A percentile compares a stretch with the other conserved stretches of the same genome.
These are phyloP conservation scores for Brassica rapa DNA, from an alignment of 345 rosid species.

Conservation along the genomic window DNA sequence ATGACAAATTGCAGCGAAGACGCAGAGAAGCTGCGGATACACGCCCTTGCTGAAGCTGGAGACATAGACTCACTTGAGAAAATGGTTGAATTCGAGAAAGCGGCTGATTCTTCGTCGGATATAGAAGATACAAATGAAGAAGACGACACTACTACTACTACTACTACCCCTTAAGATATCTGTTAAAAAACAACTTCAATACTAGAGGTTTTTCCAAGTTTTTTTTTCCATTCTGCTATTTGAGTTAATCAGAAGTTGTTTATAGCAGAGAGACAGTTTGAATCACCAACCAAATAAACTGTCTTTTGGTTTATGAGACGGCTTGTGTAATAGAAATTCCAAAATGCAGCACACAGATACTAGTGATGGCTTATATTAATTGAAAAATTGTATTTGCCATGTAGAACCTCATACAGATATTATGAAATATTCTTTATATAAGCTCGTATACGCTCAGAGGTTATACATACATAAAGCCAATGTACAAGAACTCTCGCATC, in stretches of 20 bases:
- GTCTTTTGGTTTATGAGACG: background rate
- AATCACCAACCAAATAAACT: background rate
- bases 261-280: background rate
- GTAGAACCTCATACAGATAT: too few relatives aligned
- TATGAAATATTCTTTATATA: background rate
- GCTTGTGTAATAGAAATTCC: conserved; percentile 24
- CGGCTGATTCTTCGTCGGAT: conserved; percentile 56
- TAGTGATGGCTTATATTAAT: conserved; percentile 15
- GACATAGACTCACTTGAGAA: conserved; percentile 82
- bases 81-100: conserved; percentile 73
- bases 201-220: conserved; percentile 11
- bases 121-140: conserved; percentile 47
- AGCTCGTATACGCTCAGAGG: conserved; percentile 11
- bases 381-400: background rate
- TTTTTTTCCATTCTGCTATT: background rate
- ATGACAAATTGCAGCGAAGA: conserved; percentile 60
- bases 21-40: conserved; percentile 71
- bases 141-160: conserved; percentile 25
- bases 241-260: conserved; percentile 15
- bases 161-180: background rate
- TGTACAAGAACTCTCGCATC: background rate
- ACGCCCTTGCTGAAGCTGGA: conserved; percentile 80
- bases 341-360: background rate
- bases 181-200: background rate
- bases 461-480: conserved; percentile 18